Base-by-base conservation (phyloP, 2,329 filamentous ascomycete species). In the Colletotrichum liaoningense region DNA sequence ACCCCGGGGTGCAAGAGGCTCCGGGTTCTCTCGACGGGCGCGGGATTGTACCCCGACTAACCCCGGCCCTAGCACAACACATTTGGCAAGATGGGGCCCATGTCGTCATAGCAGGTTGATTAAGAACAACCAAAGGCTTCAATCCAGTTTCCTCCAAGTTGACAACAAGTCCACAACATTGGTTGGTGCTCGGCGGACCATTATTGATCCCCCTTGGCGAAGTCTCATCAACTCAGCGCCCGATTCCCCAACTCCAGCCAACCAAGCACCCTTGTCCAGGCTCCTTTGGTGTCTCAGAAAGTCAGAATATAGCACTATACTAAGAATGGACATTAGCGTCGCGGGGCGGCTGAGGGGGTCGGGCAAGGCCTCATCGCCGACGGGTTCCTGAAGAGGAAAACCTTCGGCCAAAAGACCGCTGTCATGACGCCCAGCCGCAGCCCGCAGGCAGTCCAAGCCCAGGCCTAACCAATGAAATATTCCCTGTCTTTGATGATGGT, bases 361-460 rank as follows among this genome's bases (percentile, higher is more conserved):
- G 7, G 38, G 16, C 49, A 42, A 57, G 54, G 55, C 54, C 62
- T 63, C 67, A 54, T 70, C 67, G 67, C 67, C 67, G 67, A 70
- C 63, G 55, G 62, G 42, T 66, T 70, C 67, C 67, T 42, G 8
- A 70, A 66, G 5, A 66, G 67, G 67, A 38, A 70, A 57, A 1
- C 38, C 24, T 30, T 60, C 42, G 65, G 65, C 11, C 30, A 55
- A 35, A 67, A 26, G 64, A 35, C 64, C 38, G 38, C 38, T 42
- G 6, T 42, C 38, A 42, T 42, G 38, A 42, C 38, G 38, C 38
- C 38, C 64, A 66, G 63, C 63, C 22, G 52, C 30, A 35, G 30
- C 52, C 63, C 22, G 52, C 30, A 35, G 30, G 9, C 26, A 56
- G n/a, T n/a, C 26, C n/a, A 59, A 33, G 38, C 16, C 38, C 5